Evolutionary conservation across 148 eudicot genomes (phyloP).

Genomic region (Salicornia ramosissima): DNA sequence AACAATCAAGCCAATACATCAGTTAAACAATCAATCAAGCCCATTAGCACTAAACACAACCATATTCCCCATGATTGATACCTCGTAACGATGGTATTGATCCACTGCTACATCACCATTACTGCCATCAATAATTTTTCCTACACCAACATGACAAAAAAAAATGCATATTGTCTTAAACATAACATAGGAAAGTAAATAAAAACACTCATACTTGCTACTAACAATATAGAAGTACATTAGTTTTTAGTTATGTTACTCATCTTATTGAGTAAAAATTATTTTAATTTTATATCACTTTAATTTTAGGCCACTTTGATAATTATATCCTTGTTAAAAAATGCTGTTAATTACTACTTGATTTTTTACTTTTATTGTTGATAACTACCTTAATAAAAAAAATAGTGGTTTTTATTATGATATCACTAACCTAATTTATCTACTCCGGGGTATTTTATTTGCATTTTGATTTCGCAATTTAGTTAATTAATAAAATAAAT

Average conservation of each 20-base stretch:
- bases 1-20: neutral
- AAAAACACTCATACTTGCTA: neutral
- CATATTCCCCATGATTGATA: constrained; percentile 5
- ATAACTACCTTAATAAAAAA: no score
- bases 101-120: constrained; percentile 80
- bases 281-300: neutral
- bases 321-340: no score
- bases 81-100: constrained; percentile 87
- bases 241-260: neutral
- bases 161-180: neutral
- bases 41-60: neutral
- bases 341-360: no score
- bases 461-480: no score
- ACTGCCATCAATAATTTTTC: constrained; percentile 55
- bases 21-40: no score
- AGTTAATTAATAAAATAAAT: no score
- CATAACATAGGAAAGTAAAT: neutral
- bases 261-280: no score
- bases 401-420: no score
- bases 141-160: constrained; percentile 23
- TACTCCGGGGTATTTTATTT: no score
- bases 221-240: neutral
- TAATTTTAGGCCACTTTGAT: no score
- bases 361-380: no score
- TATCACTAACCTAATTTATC: no score